Evolutionary conservation across 129 eudicot genomes (phyloP), one percentile per base, ranked within the genome.

Genomic region (Daucus carota): DNA sequence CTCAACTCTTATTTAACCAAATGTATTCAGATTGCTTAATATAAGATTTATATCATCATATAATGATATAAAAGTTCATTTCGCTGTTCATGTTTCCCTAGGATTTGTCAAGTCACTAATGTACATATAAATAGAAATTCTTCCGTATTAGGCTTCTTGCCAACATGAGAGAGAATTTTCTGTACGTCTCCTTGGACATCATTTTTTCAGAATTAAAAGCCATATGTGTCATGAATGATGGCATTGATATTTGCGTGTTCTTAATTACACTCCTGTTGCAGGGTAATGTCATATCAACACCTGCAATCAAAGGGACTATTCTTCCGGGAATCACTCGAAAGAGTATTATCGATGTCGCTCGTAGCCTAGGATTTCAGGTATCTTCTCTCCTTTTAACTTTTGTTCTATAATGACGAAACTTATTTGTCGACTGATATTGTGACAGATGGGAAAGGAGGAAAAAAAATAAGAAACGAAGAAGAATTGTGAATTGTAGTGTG

Each of bases 301-400:
- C 99, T 40, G 88, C 83, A 38, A 82, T 91, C 63, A 85, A 85
- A 85, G 99, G 99, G 77, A 94, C 99, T 69, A 94, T 94, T 83
- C 88, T 94, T 38, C 97, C 99, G 22, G 99, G 99, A 75, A 94
- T 94, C 70, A 94, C 99, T 8, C 76, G 99, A 69, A 91, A 94
- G 87, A 94, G 99, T 76, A 89, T 94, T 66, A 88, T 94, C 26
- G 97, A 94, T 72, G 91, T 91, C 71, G 99, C 96, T 50, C 78
- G 84, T 72, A 85, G 81, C 75, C 96, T 83, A 79, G 99, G 99
- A 78, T 94, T 81, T 62, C 76, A 89, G 99, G 99, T 94, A 89
- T 73, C 70, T 28, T 75, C 17, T 38, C 52, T 34, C 28, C 48
- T 40, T 5, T 10, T 33, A 24, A 62, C 66, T 28, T 15, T 43